Percentiles rank a stretch among this genome's conserved stretches.
Evolutionary conservation across 345 rosid genomes (phyloP).

Genomic region (Eucalyptus caleyi): DNA sequence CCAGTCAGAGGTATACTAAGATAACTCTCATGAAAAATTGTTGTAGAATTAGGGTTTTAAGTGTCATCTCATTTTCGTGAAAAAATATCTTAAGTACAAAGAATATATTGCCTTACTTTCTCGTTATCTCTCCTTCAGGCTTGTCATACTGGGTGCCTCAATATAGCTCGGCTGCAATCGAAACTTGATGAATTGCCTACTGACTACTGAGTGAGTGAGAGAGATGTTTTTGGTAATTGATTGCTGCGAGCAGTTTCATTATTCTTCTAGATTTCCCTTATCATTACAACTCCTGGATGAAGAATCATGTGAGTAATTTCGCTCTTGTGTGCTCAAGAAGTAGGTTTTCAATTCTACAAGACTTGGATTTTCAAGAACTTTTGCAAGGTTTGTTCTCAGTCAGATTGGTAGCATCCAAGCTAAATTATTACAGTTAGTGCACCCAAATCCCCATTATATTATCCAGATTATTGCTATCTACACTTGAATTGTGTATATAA

Average conservation of each 20-base stretch:
- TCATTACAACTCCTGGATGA: background rate
- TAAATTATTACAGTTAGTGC: background rate
- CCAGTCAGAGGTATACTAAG: constrained; percentile 38
- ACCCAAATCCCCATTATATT: background rate
- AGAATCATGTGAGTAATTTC: background rate
- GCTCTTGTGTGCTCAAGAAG: background rate
- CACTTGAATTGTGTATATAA: background rate
- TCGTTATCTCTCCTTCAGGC: background rate
- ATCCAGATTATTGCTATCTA: background rate
- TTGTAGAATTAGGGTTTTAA: background rate
- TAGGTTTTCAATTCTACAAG: background rate
- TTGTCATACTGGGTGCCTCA: background rate
- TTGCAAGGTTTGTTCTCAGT: background rate
- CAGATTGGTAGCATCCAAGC: background rate
- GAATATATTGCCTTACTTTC: background rate
- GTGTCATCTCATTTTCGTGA: background rate
- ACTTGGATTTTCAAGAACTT: background rate
- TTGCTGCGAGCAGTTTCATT: background rate
- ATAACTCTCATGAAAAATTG: background rate
- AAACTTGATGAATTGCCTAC: constrained; percentile 3
- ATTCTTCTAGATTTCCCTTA: background rate
- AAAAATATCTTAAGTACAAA: background rate
- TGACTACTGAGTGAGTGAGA: background rate
- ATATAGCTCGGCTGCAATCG: background rate
- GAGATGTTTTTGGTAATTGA: background rate